Evolutionary conservation across 1,284 basidiomycete species (phyloP).

Genomic region (Heterobasidion parviporum): DNA sequence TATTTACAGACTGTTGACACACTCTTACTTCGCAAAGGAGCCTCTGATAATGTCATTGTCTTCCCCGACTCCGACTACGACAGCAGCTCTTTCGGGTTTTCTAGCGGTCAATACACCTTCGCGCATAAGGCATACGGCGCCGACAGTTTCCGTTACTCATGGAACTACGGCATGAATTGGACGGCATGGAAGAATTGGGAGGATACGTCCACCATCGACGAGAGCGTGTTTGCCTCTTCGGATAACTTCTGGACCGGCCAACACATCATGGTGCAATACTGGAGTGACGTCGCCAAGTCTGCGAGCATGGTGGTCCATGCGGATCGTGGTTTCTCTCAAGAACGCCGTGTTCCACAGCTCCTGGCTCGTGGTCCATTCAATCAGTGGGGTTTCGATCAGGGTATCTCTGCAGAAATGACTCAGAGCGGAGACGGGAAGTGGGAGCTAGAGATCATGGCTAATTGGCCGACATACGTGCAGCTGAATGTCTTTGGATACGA

Average conservation of each 20-base stretch:
- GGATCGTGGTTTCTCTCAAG: slow-evolving; percentile 52
- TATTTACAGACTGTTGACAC: slow-evolving; percentile 53
- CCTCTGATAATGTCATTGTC: slow-evolving; percentile 68
- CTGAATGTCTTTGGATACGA: slow-evolving; percentile 85
- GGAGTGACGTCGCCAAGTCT: slow-evolving; percentile 59
- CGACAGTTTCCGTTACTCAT: slow-evolving; percentile 80
- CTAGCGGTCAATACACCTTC: slow-evolving; percentile 62
- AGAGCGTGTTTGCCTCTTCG: slow-evolving; percentile 41
- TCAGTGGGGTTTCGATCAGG: slow-evolving; percentile 83
- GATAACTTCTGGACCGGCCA: slow-evolving; percentile 75
- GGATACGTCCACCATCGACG: slow-evolving; percentile 56
- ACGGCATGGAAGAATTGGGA: slow-evolving; percentile 73
- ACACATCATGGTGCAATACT: slow-evolving; percentile 87
- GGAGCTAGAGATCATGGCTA: slow-evolving; percentile 79
- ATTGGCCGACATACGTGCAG: slow-evolving; percentile 84
- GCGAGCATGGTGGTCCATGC: slow-evolving; percentile 68
- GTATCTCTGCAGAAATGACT: slow-evolving; percentile 60
- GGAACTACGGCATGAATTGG: slow-evolving; percentile 85
- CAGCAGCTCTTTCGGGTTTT: slow-evolving; percentile 49
- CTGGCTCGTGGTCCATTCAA: slow-evolving; percentile 85
- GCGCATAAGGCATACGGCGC: slow-evolving; percentile 79
- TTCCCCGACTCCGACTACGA: slow-evolving; percentile 78
- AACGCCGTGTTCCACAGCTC: slow-evolving; percentile 79
- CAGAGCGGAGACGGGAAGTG: slow-evolving; percentile 56
- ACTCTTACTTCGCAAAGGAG: slow-evolving; percentile 73